phyloP scores from a whole-genome alignment of 495 filamentous ascomycete species.

The Thozetella sp. region DNA sequence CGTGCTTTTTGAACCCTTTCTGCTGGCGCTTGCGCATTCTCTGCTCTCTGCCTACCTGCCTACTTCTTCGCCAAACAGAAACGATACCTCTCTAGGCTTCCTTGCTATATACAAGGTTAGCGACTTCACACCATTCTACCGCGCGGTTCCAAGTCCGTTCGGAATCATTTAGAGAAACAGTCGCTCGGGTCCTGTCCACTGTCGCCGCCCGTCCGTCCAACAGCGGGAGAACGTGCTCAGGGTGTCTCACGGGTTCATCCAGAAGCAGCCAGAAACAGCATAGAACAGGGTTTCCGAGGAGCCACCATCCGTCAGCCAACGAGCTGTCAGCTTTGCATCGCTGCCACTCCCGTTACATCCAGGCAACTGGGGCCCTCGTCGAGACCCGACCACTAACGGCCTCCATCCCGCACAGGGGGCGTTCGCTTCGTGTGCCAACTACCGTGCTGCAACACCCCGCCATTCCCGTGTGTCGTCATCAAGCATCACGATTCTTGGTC shows the following conservation, averaged over 20 bases:
- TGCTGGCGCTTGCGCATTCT: slow-evolving; percentile 1
- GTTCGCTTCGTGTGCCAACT: slow-evolving; percentile 3
- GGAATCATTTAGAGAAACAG: background rate
- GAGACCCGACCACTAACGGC: background rate
- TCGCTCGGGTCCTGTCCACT: background rate
- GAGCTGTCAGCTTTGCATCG: background rate
- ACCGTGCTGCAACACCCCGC: background rate
- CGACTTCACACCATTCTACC: no score
- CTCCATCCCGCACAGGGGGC: background rate
- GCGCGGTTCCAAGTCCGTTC: no score
- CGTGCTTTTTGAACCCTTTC: background rate
- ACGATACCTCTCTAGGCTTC: no score
- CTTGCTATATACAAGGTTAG: no score
- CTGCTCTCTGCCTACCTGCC: background rate
- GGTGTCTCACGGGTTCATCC: background rate
- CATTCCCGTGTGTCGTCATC: background rate
- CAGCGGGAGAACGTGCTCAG: background rate
- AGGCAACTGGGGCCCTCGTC: background rate
- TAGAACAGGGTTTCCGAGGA: background rate
- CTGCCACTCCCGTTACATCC: background rate
- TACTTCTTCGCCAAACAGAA: no score
- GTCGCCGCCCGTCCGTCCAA: background rate
- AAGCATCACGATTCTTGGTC: slow-evolving; percentile 1
- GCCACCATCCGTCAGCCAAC: background rate
- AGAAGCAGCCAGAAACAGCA: background rate